Base-by-base conservation (phyloP, 2,329 filamentous ascomycete genomes). In the Didymella sp. region DNA sequence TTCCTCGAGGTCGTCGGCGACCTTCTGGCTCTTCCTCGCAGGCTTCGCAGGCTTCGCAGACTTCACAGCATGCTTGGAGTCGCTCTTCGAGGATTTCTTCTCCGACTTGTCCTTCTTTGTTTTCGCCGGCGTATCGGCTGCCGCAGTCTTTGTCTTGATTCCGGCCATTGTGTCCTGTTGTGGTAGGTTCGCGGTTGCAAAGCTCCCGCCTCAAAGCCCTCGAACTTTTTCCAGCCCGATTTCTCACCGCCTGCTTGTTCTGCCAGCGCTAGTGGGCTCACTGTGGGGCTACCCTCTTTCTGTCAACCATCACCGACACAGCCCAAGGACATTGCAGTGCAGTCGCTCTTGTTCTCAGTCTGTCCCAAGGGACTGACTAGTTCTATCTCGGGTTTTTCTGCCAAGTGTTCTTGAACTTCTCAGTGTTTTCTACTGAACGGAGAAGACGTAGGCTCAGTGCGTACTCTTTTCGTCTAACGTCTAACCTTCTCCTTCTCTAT, bases 81-180 rank as follows among this genome's bases (percentile, higher is more conserved):
- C 60, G 43, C 59, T 59, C 59, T 74, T 76, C 22, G 64, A 63
- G 5, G 66, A 50, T 8, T 68, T 47, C 59, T 76, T 75, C 30
- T 74, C 71, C 31, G 72, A 64, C 60, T 74, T 75, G 50, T 64
- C 66, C 51, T 78, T 79, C 62, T 81, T 82, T 56, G 58, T 68
- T 40, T 69, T 71, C 24, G 33, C 40, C 53, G 69, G 70, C 15
- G 59, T 62, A 30, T 61, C 56, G 27, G 61, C 21, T 19, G 60
- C 63, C 1, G 58, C 53, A 11, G 71, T 69, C 59, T 75, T 73
- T 46, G 68, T 67, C 59, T 75, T 75, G n/a, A 74, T 71, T 52
- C 72, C 73, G n/a, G 70, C 69, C 73, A 75, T 75, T 44, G 38
- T 66, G 43, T 53, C 40, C 30, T 31, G 33, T 28, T 47, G 42